Conservation (phyloP, 768 basidiomycete species). For the Pulveroboletus frians region DNA sequence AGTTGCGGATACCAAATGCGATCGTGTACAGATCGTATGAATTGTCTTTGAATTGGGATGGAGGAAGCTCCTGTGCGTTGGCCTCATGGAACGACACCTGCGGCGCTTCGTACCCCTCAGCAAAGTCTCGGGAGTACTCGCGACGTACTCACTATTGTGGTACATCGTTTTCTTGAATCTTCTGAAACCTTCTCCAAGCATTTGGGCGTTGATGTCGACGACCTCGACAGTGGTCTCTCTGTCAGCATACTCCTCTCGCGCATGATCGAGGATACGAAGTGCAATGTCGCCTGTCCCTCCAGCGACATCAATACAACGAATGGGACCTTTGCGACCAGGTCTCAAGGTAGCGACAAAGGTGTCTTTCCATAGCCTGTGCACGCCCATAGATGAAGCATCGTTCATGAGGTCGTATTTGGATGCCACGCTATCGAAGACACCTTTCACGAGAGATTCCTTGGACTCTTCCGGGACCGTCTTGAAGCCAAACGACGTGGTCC, state of each 20-base stretch:
- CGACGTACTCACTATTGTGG: conserved; percentile 71
- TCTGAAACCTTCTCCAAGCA: conserved; percentile 88
- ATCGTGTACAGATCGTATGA: conserved; percentile 97
- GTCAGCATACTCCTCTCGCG: conserved; percentile 83
- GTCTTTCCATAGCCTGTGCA: conserved; percentile 98
- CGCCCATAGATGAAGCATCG: conserved; percentile 95
- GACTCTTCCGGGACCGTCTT: conserved; percentile 76
- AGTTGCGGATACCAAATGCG: conserved; percentile 97
- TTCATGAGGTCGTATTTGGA: conserved; percentile 98
- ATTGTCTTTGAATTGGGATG: conserved; percentile 65
- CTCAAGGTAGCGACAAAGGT: conserved; percentile 69
- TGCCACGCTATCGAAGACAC: conserved; percentile 94
- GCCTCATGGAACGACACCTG: conserved; percentile 91
- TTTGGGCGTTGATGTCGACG: conserved; percentile 92
- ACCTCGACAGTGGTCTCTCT: conserved; percentile 85
- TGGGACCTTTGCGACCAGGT: conserved; percentile 69
- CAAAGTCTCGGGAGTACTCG: neutral
- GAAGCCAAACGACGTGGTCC: conserved; percentile 90
- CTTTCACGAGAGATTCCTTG: conserved; percentile 88
- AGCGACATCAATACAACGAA: conserved; percentile 90
- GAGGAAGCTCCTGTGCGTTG: conserved; percentile 80
- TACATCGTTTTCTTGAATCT: conserved; percentile 98
- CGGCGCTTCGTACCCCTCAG: conserved; percentile 51
- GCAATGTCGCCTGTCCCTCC: conserved; percentile 99
- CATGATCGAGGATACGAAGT: conserved; percentile 85